Percentiles rank a stretch among this genome's conserved stretches.
phyloP scores from a whole-genome alignment of 148 eudicot genomes.

The Camellia granthamiana region DNA sequence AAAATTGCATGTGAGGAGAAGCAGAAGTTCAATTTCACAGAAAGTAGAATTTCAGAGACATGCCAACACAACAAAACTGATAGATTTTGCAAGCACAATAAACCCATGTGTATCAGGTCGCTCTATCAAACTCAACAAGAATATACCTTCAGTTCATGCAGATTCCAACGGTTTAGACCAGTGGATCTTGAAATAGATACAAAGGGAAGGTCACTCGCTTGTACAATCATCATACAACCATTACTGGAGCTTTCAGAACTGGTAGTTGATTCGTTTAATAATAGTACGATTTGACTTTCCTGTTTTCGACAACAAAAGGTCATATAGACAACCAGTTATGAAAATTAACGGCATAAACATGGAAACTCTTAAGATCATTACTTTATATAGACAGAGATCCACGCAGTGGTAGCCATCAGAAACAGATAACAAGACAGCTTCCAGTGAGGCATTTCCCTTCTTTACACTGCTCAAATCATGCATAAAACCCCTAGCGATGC shows the following conservation, averaged over 20 bases:
- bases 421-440: conserved; percentile 63
- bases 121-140: background rate
- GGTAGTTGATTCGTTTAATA: conserved; percentile 54
- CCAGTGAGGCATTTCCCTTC: conserved; percentile 39
- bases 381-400: conserved; percentile 91
- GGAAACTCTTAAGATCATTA: conserved; percentile 20
- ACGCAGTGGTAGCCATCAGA: conserved; percentile 78
- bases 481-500: no score
- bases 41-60: background rate
- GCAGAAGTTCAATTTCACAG: background rate
- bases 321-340: background rate
- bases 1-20: background rate
- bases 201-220: conserved; percentile 66
- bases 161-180: conserved; percentile 48
- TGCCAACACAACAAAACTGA: background rate
- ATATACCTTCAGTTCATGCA: conserved; percentile 60
- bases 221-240: conserved; percentile 71
- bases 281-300: conserved; percentile 82
- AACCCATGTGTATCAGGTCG: background rate
- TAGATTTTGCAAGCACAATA: background rate
- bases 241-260: conserved; percentile 59
- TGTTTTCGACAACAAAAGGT: conserved; percentile 29
- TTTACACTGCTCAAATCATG: conserved; percentile 12
- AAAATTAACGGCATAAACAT: no score
- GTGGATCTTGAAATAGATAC: conserved; percentile 41